Evolutionary conservation across 148 eudicot species (phyloP).

Genomic region (Rhododendron henanense): DNA sequence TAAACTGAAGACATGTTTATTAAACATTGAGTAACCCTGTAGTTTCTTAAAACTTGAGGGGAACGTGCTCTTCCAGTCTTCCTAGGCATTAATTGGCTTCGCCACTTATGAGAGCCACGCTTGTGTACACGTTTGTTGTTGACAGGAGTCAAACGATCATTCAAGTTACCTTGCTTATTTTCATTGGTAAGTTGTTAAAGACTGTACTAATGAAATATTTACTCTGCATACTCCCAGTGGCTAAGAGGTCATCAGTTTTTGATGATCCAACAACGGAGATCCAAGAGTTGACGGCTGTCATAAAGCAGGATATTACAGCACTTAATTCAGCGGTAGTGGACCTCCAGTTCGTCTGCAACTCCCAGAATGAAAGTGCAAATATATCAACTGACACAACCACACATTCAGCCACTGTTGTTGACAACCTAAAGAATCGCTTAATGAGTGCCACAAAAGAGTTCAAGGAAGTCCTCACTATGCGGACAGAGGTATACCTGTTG

Average conservation of each 20-base stretch:
- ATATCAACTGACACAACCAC: conserved; percentile 54
- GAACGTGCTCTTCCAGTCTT: neutral
- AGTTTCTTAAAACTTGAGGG: neutral
- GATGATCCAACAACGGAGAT: conserved; percentile 66
- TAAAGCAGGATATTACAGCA: conserved; percentile 72
- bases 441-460: conserved; percentile 70
- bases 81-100: neutral
- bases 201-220: neutral
- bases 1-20: neutral
- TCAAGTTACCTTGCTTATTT: neutral
- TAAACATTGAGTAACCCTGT: neutral
- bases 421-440: conserved; percentile 60
- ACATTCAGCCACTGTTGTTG: conserved; percentile 70
- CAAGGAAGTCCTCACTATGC: conserved; percentile 72
- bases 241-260: conserved; percentile 64
- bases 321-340: conserved; percentile 67
- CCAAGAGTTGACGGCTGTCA: conserved; percentile 63
- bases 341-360: conserved; percentile 59
- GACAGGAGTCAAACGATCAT: neutral
- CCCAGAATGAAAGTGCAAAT: conserved; percentile 55
- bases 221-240: conserved; percentile 39
- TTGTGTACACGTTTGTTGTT: neutral
- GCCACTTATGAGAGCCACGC: neutral
- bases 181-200: neutral
- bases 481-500: conserved; percentile 51